Percentiles rank a stretch among this genome's conserved stretches.
Conservation (phyloP, 2,329 filamentous ascomycete species). For the Chrysoporthe austroafricana region DNA sequence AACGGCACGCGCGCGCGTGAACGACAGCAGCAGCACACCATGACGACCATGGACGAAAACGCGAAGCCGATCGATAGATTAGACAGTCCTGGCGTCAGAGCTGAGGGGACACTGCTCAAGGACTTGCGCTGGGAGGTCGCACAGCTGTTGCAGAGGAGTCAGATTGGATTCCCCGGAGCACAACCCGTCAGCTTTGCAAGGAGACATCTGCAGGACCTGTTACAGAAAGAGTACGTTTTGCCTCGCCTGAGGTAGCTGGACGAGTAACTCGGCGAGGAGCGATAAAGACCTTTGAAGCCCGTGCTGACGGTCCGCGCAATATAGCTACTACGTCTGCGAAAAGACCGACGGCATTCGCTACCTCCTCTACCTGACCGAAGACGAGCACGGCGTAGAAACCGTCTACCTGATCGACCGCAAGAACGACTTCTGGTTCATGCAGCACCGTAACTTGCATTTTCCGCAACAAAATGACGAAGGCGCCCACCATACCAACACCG, state of each 20-base stretch:
- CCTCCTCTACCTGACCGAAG: conserved; percentile 83
- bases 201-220: conserved; percentile 81
- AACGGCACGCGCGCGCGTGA: neutral
- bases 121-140: conserved; percentile 75
- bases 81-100: conserved; percentile 67
- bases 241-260: neutral
- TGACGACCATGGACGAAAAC: conserved; percentile 28
- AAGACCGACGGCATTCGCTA: conserved; percentile 97
- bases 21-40: neutral
- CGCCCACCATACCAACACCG: conserved; percentile 76
- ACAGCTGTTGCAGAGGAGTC: conserved; percentile 70
- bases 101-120: conserved; percentile 61
- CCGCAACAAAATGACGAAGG: conserved; percentile 68
- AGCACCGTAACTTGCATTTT: conserved; percentile 73
- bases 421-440: conserved; percentile 93
- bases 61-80: conserved; percentile 53
- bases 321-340: conserved; percentile 92
- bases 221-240: conserved; percentile 69
- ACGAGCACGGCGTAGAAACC: conserved; percentile 64
- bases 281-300: neutral
- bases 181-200: conserved; percentile 92
- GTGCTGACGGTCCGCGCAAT: neutral
- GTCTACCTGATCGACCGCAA: conserved; percentile 97
- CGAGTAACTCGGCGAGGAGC: neutral
- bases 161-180: conserved; percentile 78